A percentile compares a stretch with the other conserved stretches of the same genome.
These are phyloP conservation scores for Cladosporium halotolerans DNA, from an alignment of 2,329 filamentous ascomycete species.

Conservation along the genomic window DNA sequence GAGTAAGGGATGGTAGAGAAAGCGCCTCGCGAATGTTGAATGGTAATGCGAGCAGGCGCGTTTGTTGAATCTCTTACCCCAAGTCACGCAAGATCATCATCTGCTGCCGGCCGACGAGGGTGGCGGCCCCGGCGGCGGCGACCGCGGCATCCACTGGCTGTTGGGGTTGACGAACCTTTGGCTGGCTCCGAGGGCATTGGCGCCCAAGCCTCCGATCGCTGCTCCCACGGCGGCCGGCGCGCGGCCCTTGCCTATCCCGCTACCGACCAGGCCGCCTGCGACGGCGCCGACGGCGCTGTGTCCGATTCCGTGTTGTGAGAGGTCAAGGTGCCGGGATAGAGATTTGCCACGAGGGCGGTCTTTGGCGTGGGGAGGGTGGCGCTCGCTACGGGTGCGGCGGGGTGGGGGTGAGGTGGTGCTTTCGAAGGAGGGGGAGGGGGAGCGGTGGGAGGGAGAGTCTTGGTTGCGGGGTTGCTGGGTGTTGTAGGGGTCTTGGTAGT, in stretches of 20 bases:
- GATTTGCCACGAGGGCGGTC: conserved; percentile 23
- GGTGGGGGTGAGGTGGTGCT: conserved; percentile 8
- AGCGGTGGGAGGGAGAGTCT: background rate
- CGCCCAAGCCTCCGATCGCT: conserved; percentile 24
- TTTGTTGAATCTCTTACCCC: conserved; percentile 6
- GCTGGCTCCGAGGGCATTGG: conserved; percentile 27
- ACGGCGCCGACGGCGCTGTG: conserved; percentile 25
- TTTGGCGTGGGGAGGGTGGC: conserved; percentile 11
- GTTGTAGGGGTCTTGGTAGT: background rate
- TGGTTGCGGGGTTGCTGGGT: background rate
- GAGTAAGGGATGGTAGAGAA: background rate
- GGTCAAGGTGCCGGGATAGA: conserved; percentile 19
- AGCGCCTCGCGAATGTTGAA: too few relatives aligned
- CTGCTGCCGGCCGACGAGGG: background rate
- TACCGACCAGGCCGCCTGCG: conserved; percentile 25
- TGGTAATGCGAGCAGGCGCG: background rate
- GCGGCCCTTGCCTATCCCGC: conserved; percentile 22
- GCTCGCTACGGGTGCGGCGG: conserved; percentile 15
- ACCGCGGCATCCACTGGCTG: background rate
- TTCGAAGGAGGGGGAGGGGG: conserved; percentile 13
- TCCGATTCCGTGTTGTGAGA: conserved; percentile 22
- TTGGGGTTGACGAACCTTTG: conserved; percentile 22
- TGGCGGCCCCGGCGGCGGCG: conserved; percentile 4
- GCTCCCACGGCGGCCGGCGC: conserved; percentile 22
- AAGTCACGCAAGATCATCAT: background rate